These are phyloP conservation scores for Aspergillus phoenicis DNA, from an alignment of 2,329 filamentous ascomycete genomes.

Conservation along the genomic window DNA sequence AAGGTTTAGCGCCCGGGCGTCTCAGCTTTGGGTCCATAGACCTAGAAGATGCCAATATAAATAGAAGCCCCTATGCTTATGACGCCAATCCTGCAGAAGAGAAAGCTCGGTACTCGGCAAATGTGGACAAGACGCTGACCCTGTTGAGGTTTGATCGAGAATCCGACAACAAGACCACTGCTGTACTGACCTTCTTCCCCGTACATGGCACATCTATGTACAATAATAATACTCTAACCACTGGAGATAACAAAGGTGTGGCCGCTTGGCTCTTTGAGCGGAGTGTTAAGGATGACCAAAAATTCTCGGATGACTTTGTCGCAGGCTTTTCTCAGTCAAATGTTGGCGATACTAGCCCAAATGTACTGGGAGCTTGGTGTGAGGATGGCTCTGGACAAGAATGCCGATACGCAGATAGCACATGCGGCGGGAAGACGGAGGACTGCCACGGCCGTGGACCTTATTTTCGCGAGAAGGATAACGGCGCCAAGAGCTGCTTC, in stretches of 20 bases:
- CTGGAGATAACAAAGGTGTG: constrained; percentile 96
- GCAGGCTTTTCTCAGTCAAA: constrained; percentile 91
- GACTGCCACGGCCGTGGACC: constrained; percentile 51
- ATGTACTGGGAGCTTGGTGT: constrained; percentile 83
- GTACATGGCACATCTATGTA: constrained; percentile 90
- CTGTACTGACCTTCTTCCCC: constrained; percentile 86
- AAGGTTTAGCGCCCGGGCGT: constrained; percentile 68
- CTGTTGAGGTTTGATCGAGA: constrained; percentile 75
- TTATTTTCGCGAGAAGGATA: constrained; percentile 47
- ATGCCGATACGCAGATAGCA: constrained; percentile 69
- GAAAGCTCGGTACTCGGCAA: constrained; percentile 65
- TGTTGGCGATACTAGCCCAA: constrained; percentile 88
- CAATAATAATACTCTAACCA: constrained; percentile 86
- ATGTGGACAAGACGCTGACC: constrained; percentile 77
- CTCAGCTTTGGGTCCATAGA: constrained; percentile 70
- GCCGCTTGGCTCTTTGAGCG: constrained; percentile 84
- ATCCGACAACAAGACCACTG: constrained; percentile 74
- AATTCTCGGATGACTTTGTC: constrained; percentile 70
- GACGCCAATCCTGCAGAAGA: constrained; percentile 80
- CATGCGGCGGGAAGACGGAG: constrained; percentile 60
- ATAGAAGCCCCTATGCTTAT: constrained; percentile 86
- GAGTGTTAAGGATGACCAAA: constrained; percentile 57
- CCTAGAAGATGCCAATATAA: constrained; percentile 78
- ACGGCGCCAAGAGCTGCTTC: constrained; percentile 53
- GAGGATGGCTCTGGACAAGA: constrained; percentile 73